These are phyloP conservation scores for Ziziphus jujuba DNA, from an alignment of 306 rosid genomes.

Conservation along the genomic window DNA sequence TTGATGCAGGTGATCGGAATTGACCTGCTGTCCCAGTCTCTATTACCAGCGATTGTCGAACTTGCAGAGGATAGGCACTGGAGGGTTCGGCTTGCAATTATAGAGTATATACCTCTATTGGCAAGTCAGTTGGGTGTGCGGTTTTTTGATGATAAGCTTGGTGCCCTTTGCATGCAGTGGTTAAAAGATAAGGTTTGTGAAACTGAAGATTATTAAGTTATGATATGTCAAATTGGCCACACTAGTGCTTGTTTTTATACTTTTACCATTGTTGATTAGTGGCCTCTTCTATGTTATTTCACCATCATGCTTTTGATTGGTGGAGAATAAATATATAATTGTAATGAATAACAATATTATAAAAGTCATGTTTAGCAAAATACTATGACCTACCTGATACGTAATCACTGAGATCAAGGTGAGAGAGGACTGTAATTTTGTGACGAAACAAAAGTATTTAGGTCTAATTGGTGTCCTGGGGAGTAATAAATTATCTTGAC, in stretches of 20 bases:
- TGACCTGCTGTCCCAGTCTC: constrained; percentile 90
- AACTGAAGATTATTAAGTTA: constrained; percentile 4
- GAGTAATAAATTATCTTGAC: too few relatives aligned
- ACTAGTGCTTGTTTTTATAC: neutral
- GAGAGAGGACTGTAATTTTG: too few relatives aligned
- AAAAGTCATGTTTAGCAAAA: too few relatives aligned
- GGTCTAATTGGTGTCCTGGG: too few relatives aligned
- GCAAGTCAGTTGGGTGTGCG: constrained; percentile 99
- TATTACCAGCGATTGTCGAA: constrained; percentile 97
- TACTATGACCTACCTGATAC: too few relatives aligned
- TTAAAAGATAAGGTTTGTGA: constrained; percentile 87
- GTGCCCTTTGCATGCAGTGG: constrained; percentile 99
- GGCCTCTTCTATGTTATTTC: too few relatives aligned
- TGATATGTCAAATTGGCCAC: constrained; percentile 1
- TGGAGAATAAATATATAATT: too few relatives aligned
- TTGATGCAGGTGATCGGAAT: constrained; percentile 86
- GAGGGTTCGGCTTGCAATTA: constrained; percentile 98
- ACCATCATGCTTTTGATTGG: too few relatives aligned
- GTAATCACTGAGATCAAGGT: too few relatives aligned
- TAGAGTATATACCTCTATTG: constrained; percentile 91
- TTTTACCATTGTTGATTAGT: too few relatives aligned
- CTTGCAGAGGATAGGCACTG: constrained; percentile 99
- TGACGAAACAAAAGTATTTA: too few relatives aligned
- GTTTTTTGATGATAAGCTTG: constrained; percentile 95
- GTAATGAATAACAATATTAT: too few relatives aligned